These are phyloP conservation scores for Mortierella sp. DNA, from an alignment of 371 early-diverging fungal genomes.

Conservation along the genomic window DNA sequence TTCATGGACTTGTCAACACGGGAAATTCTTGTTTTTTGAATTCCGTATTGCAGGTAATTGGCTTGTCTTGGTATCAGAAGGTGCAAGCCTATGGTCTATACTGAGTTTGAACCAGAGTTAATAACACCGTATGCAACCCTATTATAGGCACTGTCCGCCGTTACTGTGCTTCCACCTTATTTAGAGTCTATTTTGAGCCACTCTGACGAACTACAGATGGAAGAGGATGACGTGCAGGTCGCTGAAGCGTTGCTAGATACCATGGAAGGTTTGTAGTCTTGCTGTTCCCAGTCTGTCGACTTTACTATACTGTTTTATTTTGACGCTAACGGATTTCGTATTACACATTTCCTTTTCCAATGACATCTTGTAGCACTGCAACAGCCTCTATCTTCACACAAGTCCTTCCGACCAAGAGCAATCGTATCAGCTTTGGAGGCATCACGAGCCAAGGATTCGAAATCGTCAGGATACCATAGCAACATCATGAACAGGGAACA, in stretches of 20 bases:
- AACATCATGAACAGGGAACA: constrained; percentile 76
- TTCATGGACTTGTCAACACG: constrained; percentile 86
- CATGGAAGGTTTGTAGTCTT: constrained; percentile 47
- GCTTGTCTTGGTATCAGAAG: constrained; percentile 62
- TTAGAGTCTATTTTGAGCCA: constrained; percentile 59
- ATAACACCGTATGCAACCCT: constrained; percentile 20
- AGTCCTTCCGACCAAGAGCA: constrained; percentile 66
- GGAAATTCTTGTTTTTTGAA: constrained; percentile 97
- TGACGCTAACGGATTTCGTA: background rate
- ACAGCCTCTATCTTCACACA: constrained; percentile 55
- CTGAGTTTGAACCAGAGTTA: background rate
- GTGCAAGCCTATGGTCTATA: constrained; percentile 21
- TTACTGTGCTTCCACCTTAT: constrained; percentile 63
- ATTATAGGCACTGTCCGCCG: constrained; percentile 62
- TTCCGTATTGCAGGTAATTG: constrained; percentile 86
- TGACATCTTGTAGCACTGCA: constrained; percentile 56
- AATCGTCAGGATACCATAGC: constrained; percentile 60
- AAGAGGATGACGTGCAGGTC: constrained; percentile 61
- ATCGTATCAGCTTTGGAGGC: constrained; percentile 72
- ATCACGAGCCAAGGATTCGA: constrained; percentile 61
- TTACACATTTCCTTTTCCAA: constrained; percentile 1
- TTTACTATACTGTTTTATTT: background rate
- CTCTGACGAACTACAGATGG: constrained; percentile 61
- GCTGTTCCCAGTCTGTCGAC: constrained; percentile 9
- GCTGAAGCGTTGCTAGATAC: constrained; percentile 73